phyloP scores from a whole-genome alignment of 169 alveolate genomes.

The Haemoproteus tartakovskyi region DNA sequence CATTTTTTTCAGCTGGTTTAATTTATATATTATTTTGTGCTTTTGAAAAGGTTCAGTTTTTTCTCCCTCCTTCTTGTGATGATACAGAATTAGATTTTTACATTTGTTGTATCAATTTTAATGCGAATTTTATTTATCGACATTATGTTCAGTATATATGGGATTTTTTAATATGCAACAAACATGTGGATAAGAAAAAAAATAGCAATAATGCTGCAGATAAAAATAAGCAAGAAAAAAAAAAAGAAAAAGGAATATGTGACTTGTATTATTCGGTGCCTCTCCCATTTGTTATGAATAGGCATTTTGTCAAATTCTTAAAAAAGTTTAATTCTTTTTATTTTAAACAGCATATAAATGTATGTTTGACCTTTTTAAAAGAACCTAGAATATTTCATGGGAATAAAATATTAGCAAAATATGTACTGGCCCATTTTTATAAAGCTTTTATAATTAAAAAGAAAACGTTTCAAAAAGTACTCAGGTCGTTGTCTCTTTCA shows the following conservation, averaged over 20 bases:
- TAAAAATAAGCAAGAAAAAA: neutral
- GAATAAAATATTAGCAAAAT: constrained; percentile 16
- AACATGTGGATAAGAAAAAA: constrained; percentile 15
- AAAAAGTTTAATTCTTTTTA: constrained; percentile 47
- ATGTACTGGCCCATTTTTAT: constrained; percentile 28
- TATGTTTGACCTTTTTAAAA: constrained; percentile 27
- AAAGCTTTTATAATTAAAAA: constrained; percentile 21
- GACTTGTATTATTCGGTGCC: constrained; percentile 54
- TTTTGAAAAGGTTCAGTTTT: constrained; percentile 29
- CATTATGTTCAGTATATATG: constrained; percentile 56
- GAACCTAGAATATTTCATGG: constrained; percentile 34
- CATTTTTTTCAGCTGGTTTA: constrained; percentile 61
- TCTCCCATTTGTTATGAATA: constrained; percentile 36
- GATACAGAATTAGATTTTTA: constrained; percentile 32
- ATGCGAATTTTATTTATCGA: constrained; percentile 45
- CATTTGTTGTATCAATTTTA: constrained; percentile 22
- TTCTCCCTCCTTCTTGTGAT: constrained; percentile 63
- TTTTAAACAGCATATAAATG: constrained; percentile 29
- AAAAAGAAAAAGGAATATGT: constrained; percentile 22
- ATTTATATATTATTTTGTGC: constrained; percentile 38
- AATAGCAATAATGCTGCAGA: neutral
- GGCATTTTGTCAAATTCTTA: constrained; percentile 18
- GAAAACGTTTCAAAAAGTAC: neutral
- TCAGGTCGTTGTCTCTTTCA: constrained; percentile 11
- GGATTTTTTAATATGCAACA: constrained; percentile 55